phyloP scores from a whole-genome alignment of 371 early-diverging fungal genomes.

The Syncephalastrum sp. region DNA sequence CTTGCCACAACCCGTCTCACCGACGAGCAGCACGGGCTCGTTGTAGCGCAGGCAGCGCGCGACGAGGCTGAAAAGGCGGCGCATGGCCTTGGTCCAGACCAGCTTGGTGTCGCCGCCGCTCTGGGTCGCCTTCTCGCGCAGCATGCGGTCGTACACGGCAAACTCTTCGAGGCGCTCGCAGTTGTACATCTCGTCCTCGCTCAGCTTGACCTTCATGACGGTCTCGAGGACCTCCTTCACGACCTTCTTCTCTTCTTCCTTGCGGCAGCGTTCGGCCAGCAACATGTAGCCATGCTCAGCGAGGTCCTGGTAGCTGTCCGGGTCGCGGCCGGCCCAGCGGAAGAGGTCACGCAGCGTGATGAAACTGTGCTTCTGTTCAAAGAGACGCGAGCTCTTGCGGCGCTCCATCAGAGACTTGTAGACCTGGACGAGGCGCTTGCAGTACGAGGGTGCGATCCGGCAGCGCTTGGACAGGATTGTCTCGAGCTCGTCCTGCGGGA shows the following conservation, averaged over 20 bases:
- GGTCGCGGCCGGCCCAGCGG: slow-evolving; percentile 95
- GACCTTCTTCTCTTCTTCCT: slow-evolving; percentile 78
- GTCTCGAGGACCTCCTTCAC: slow-evolving; percentile 85
- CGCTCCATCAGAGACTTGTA: slow-evolving; percentile 84
- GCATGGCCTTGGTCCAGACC: slow-evolving; percentile 96
- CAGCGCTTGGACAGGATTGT: slow-evolving; percentile 86
- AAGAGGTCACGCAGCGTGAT: slow-evolving; percentile 99
- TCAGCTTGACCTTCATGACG: slow-evolving; percentile 73
- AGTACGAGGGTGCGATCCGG: slow-evolving; percentile 87
- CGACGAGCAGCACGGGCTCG: slow-evolving; percentile 98
- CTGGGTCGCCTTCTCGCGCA: slow-evolving; percentile 21
- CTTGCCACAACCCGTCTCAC: slow-evolving; percentile 99
- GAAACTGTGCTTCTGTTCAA: slow-evolving; percentile 91
- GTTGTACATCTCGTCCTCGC: slow-evolving; percentile 68
- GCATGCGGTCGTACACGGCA: slow-evolving; percentile 37
- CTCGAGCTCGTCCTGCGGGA: slow-evolving; percentile 89
- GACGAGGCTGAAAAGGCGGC: slow-evolving; percentile 88
- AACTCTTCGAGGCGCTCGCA: slow-evolving; percentile 57
- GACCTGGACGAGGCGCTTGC: slow-evolving; percentile 84
- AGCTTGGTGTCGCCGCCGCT: slow-evolving; percentile 51
- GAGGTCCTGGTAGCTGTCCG: slow-evolving; percentile 74
- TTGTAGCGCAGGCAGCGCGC: slow-evolving; percentile 77
- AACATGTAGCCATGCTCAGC: slow-evolving; percentile 96
- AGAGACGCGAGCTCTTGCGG: slow-evolving; percentile 82
- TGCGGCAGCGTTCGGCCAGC: slow-evolving; percentile 91